phyloP scores from a whole-genome alignment of 2,329 filamentous ascomycete species.

The Colletotrichum agaves region DNA sequence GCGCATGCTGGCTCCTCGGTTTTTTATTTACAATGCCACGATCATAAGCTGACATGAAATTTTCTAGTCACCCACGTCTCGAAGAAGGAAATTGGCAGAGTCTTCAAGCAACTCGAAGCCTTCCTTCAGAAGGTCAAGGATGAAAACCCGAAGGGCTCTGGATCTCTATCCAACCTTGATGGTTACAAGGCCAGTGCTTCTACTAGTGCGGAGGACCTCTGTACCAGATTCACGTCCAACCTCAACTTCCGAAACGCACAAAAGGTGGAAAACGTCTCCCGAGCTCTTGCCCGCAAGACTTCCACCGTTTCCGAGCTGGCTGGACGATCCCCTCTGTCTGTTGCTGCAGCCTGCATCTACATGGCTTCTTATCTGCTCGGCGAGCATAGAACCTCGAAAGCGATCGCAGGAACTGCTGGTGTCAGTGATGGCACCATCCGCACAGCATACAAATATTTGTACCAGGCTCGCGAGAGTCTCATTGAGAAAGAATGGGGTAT shows the following conservation, averaged over 20 bases:
- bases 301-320: constrained; percentile 83
- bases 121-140: constrained; percentile 83
- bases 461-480: constrained; percentile 77
- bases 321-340: constrained; percentile 91
- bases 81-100: constrained; percentile 96
- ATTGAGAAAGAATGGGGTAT: constrained; percentile 81
- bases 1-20: too few relatives aligned
- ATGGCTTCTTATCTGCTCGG: constrained; percentile 91
- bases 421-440: constrained; percentile 98
- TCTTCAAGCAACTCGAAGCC: constrained; percentile 92
- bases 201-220: constrained; percentile 85
- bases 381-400: constrained; percentile 81
- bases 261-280: constrained; percentile 81
- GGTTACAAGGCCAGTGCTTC: constrained; percentile 80
- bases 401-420: constrained; percentile 85
- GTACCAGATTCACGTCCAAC: constrained; percentile 88
- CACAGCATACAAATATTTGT: constrained; percentile 91
- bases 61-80: constrained; percentile 81
- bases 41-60: too few relatives aligned
- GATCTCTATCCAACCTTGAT: constrained; percentile 67
- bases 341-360: constrained; percentile 95
- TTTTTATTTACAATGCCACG: too few relatives aligned
- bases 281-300: constrained; percentile 81
- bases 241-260: constrained; percentile 78
- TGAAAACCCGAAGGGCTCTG: constrained; percentile 62